phyloP scores from a whole-genome alignment of 176 grass and related monocot species.

The Ensete ventricosum region DNA sequence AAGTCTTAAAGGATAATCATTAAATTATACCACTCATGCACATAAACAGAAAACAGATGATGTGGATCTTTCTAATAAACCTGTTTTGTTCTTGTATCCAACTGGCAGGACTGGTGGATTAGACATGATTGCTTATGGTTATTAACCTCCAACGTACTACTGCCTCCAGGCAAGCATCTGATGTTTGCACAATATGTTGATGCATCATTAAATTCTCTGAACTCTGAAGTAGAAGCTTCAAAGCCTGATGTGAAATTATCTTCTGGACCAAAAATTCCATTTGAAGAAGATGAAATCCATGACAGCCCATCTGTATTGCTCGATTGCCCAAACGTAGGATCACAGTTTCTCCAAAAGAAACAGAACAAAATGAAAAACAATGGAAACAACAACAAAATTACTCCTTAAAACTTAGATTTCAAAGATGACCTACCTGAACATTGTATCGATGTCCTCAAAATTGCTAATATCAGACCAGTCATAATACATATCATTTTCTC shows the following conservation, averaged over 20 bases:
- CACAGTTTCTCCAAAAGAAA: conserved; percentile 33
- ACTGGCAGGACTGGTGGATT: neutral
- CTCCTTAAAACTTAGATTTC: neutral
- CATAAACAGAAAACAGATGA: neutral
- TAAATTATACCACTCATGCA: neutral
- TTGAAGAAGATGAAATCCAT: conserved; percentile 34
- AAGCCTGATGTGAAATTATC: conserved; percentile 7
- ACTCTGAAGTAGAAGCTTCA: conserved; percentile 2
- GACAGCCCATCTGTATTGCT: conserved; percentile 27
- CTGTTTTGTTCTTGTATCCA: neutral
- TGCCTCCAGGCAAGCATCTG: neutral
- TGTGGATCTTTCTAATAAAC: neutral
- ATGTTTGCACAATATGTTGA: conserved; percentile 6
- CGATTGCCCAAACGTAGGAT: conserved; percentile 30
- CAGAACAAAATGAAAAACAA: conserved; percentile 1
- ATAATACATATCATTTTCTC: conserved; percentile 19
- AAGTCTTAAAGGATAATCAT: neutral
- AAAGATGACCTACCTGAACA: conserved; percentile 17
- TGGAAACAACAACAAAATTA: neutral
- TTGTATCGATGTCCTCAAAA: conserved; percentile 35
- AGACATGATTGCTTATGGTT: neutral
- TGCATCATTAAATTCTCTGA: neutral
- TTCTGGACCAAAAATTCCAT: conserved; percentile 7
- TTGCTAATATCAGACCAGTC: conserved; percentile 32
- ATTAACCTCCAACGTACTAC: neutral